Percentiles rank a stretch among this genome's conserved stretches.
These are phyloP conservation scores for Chaetomium globosum DNA, from an alignment of 2,329 filamentous ascomycete species.

Conservation along the genomic window DNA sequence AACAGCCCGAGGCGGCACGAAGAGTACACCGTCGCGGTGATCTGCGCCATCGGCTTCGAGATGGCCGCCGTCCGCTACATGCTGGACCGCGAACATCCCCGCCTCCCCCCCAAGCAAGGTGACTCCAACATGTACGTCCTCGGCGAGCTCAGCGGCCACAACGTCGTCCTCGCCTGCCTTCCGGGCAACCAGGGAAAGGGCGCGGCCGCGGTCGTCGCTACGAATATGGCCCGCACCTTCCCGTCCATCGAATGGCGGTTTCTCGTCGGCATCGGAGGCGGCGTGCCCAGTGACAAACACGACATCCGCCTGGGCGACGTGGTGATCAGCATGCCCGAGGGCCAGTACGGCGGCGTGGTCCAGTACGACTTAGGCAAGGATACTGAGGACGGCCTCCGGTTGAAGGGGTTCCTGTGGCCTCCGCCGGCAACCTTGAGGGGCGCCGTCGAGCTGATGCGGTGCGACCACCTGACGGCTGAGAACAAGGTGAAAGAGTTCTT, in stretches of 20 bases:
- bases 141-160: too few relatives aligned
- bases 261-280: constrained; percentile 3
- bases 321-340: neutral
- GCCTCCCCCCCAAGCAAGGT: too few relatives aligned
- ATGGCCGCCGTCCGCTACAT: too few relatives aligned
- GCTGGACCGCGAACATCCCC: too few relatives aligned
- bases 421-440: too few relatives aligned
- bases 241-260: neutral
- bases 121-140: too few relatives aligned
- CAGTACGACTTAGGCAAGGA: constrained; percentile 3
- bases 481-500: neutral
- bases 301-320: neutral
- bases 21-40: too few relatives aligned
- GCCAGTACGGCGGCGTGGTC: neutral
- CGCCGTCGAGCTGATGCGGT: too few relatives aligned
- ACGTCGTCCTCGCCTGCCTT: constrained; percentile 5
- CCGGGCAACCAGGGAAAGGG: neutral
- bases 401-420: neutral
- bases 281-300: neutral
- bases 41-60: too few relatives aligned
- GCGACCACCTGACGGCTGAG: too few relatives aligned
- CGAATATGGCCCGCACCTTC: neutral
- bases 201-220: neutral
- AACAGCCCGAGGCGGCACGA: too few relatives aligned
- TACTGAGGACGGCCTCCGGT: neutral